phyloP scores from a whole-genome alignment of 768 basidiomycete genomes.

The Trametes coccinea region DNA sequence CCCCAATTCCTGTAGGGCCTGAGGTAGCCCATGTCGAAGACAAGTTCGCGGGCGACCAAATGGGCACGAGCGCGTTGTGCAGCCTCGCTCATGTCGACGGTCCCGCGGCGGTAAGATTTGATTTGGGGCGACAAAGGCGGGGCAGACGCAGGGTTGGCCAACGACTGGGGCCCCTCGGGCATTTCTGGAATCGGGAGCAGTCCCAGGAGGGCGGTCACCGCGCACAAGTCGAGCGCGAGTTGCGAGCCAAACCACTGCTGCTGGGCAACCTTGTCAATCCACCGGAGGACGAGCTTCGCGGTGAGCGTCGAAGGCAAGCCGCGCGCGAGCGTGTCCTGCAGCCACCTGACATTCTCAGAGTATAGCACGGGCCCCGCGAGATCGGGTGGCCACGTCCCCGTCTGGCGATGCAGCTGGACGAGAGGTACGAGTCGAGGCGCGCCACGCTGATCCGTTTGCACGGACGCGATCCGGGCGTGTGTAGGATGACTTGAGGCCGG shows the following conservation, averaged over 20 bases:
- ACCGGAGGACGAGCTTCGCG: constrained; percentile 16
- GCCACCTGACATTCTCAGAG: constrained; percentile 38
- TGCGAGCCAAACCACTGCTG: constrained; percentile 6
- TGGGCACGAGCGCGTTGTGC: constrained; percentile 12
- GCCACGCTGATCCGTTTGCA: neutral
- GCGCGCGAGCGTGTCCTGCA: constrained; percentile 30
- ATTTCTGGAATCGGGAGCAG: constrained; percentile 32
- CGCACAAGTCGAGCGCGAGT: constrained; percentile 39
- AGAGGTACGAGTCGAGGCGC: neutral
- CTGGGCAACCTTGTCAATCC: neutral
- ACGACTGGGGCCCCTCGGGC: neutral
- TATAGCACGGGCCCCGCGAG: neutral
- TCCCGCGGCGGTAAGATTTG: neutral
- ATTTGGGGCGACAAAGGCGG: neutral
- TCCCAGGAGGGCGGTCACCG: constrained; percentile 44
- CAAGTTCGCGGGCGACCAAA: constrained; percentile 10
- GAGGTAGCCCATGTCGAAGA: constrained; percentile 27
- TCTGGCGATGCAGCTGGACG: neutral
- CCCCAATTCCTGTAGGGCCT: constrained; percentile 24
- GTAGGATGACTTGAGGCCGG: neutral
- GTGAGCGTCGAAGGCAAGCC: constrained; percentile 30
- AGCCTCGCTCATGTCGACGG: constrained; percentile 11
- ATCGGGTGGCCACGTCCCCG: neutral
- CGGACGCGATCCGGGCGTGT: neutral
- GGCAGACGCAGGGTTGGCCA: no score